Base-by-base conservation (phyloP, 805 yeast species). In the Schwanniomyces vanrijiae region DNA sequence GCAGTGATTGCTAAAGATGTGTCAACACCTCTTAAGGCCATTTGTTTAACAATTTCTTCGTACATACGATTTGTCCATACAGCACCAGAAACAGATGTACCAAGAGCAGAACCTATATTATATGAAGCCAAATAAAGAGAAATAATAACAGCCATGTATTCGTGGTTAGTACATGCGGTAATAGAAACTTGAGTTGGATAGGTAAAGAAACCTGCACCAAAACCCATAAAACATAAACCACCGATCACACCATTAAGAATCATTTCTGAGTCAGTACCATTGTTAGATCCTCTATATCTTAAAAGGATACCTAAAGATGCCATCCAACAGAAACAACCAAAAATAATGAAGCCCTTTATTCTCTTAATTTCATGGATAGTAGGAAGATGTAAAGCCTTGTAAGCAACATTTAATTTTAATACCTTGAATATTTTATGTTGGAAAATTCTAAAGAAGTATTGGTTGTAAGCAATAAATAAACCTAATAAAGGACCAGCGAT, bases 191-290 rank as follows among this genome's bases (percentile, higher is more conserved):
- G 86, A 9, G 82, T 73, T 4, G 86, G 75, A 56, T 82, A 83
- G 13, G 86, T 81, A 71, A 84, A 82, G 62, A 85, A 79, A 14
- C 88, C 88, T 38, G 88, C 88, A 55, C 89, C 90, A 48, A 86
- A 76, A 54, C 91, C 91, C 53, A 83, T 64, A 16, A 86, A 59
- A 59, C 84, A 78, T 53, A 81, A 72, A 5, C 84, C 79, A 13
- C 85, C 90, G 60, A 86, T 80, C 46, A 85, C 71, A 53, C 90
- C 90, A 39, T 71, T 55, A 45, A 60, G 62, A 51, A 56, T 62
- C 18, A 58, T 49, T 37, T 59, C 52, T 34, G 53, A 46, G 34
- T 62, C 51, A 41, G 71, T 66, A 20, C 82, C 73, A 37, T 65
- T 60, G 35, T 66, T 63, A 45, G 65, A 72, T 37, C 83, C 82